Percentiles rank a stretch among this genome's conserved stretches.
Conservation (phyloP, 2,329 filamentous ascomycete genomes). For the Massarina eburnea region DNA sequence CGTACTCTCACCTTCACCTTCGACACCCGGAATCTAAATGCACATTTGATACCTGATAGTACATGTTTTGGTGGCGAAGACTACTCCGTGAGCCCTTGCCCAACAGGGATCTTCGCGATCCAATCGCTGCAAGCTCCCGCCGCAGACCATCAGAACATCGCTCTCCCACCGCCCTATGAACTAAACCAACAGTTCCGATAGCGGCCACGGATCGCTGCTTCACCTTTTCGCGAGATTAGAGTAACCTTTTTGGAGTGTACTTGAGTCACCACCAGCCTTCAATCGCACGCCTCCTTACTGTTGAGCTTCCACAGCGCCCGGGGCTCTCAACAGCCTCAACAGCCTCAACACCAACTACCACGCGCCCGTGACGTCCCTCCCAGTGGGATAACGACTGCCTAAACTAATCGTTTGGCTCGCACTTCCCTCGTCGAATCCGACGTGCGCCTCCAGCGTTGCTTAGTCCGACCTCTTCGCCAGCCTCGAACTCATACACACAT, state of each 20-base stretch:
- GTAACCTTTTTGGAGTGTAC: too few species aligned
- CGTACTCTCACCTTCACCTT: too few species aligned
- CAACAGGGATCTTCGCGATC: not conserved
- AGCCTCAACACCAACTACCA: not conserved
- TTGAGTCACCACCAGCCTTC: not conserved
- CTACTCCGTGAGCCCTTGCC: too few species aligned
- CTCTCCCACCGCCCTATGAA: too few species aligned
- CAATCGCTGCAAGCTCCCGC: not conserved
- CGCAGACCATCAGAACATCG: not conserved
- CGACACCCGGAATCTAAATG: too few species aligned
- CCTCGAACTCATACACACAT: too few species aligned
- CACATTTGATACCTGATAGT: too few species aligned
- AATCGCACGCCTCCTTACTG: not conserved
- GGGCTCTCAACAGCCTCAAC: not conserved
- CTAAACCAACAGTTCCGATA: not conserved
- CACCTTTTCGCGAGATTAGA: too few species aligned
- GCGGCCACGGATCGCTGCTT: not conserved
- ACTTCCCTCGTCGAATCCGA: not conserved
- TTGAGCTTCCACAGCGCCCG: not conserved
- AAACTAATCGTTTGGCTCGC: not conserved
- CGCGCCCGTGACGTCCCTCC: not conserved
- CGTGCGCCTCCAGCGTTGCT: too few species aligned
- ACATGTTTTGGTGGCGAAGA: too few species aligned
- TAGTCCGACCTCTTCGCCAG: too few species aligned
- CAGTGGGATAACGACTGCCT: not conserved